Evolutionary conservation across 1,284 basidiomycete genomes (phyloP).

Genomic region (Dichomitus squalens): DNA sequence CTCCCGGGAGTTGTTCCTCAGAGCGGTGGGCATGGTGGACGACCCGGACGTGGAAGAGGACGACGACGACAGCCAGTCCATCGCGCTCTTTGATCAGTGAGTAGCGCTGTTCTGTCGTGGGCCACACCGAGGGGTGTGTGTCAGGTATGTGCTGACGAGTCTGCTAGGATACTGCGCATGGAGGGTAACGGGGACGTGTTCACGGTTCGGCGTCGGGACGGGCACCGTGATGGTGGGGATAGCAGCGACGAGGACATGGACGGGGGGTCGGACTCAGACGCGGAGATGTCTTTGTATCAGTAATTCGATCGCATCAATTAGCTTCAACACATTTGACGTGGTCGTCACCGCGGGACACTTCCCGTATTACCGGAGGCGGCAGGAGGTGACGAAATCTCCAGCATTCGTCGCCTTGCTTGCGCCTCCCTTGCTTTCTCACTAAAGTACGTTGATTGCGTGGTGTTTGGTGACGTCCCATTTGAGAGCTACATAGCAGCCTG

Average conservation of each 20-base stretch:
- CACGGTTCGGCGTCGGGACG: conserved; percentile 13
- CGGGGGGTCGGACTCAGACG: background rate
- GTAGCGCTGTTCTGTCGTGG: conserved; percentile 10
- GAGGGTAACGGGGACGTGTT: conserved; percentile 27
- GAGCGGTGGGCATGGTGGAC: conserved; percentile 32
- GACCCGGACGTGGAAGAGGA: conserved; percentile 40
- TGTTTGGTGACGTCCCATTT: no score
- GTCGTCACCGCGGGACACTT: no score
- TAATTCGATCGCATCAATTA: background rate
- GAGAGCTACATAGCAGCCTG: no score
- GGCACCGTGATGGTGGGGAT: conserved; percentile 10
- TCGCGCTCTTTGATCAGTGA: conserved; percentile 43
- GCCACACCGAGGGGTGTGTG: no score
- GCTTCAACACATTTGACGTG: no score
- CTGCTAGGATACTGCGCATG: conserved; percentile 31
- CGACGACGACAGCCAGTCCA: conserved; percentile 41
- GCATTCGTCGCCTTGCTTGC: no score
- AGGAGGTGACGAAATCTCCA: no score
- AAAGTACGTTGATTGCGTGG: no score
- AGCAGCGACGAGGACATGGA: conserved; percentile 7
- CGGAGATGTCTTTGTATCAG: background rate
- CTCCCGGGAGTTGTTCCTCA: conserved; percentile 38
- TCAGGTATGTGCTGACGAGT: background rate
- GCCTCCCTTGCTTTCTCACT: no score
- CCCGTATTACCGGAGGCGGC: no score